Evolutionary conservation across 2,329 filamentous ascomycete genomes (phyloP), one percentile per base, ranked within the genome.

Genomic region (Alternaria gansuensis): DNA sequence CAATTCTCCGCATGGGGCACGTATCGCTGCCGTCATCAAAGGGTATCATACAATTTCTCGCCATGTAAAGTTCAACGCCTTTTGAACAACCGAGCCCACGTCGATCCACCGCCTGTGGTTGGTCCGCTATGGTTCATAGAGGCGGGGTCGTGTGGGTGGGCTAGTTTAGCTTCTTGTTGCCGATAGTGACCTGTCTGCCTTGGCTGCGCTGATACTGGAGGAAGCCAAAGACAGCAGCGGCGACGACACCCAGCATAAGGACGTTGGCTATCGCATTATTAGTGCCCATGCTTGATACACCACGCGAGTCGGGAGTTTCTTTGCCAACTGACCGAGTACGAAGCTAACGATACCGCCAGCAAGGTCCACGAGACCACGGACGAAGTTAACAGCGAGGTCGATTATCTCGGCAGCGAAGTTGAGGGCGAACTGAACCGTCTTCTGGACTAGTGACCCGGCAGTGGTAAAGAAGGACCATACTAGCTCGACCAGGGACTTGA

Each of bases 101-200:
- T 17, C 48, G 10, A 23, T 50, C 5, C 23, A n/a, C 31, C 23
- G 11, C 29, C 14, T 8, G 14, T 26, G 2, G 3, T 26, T 28
- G 31, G 34, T 28, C 24, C 33, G 33, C 23, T 33, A 23, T 50
- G 9, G 9, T 24, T 37, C 21, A 13, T 7, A 55, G 24, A 21
- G 10, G 9, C 39, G 3, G 7, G 7, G 21, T 41, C 3, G 8
- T 33, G 7, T 2, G 13, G 24, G n/a, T 14, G 4, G 13, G 13
- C 58, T 71, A 77, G 58, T 76, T 77, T 43, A 77, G 50, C 65
- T 77, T 77, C 69, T 77, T 77, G 60, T 76, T 70, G 34, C 74
- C 75, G 29, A 77, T 70, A 45, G 70, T 64, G 39, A 77, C 74
- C 21, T 71, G 67, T 23, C 68, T 70, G 26, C 75, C 75, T 64